Evolutionary conservation across 129 eudicot genomes (phyloP).

Genomic region (Helianthus annuus): HanXRQr2.0-SUNRISE NC_035446.2:156544775-156545274

Average conservation of each 20-base stretch:
- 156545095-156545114: background rate
- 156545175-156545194: background rate
- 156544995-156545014: too few species aligned
- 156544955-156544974: too few species aligned
- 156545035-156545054: background rate
- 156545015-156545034: too few species aligned
- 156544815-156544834: background rate
- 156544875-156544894: background rate
- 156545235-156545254: background rate
- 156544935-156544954: background rate
- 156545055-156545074: background rate
- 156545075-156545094: too few species aligned
- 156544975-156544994: too few species aligned
- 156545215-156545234: background rate
- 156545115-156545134: background rate
- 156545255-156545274: slow-evolving; percentile 95
- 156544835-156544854: background rate
- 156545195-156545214: background rate
- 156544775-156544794: background rate
- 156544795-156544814: background rate
- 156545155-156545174: background rate
- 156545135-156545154: background rate
- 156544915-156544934: background rate
- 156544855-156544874: background rate
- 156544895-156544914: background rate